Evolutionary conservation across 805 yeast genomes (phyloP), one percentile per base, ranked within the genome.

Genomic region (Debaryomyces hansenii): DNA sequence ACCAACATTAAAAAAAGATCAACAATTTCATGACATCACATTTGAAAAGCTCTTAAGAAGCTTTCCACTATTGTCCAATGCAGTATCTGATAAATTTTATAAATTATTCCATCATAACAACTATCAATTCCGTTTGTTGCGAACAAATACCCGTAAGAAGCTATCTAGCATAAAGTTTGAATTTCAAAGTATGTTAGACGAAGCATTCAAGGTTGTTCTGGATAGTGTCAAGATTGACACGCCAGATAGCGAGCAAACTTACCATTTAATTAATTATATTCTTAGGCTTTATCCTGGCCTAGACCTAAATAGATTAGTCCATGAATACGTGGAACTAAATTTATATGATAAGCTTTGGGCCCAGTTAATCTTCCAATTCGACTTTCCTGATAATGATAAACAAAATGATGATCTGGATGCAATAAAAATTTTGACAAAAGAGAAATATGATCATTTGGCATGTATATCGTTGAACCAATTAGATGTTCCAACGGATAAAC

Each of bases 251-350:
- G 72, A 69, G 41, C 63, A 62, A 28, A 59, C 68, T 2, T 66
- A 61, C 49, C 56, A 60, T 41, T 39, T 70, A 10, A 58, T 72
- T 3, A 59, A 58, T 24, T 57, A 63, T 32, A 60, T 72, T 5
- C 53, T 69, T 3, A 43, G 54, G 4, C 53, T 67, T 10, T 62
- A 70, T 36, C 77, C 79, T 0, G 63, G 58, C 0, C 49, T 75
- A 14, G 80, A 84, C 47, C 64, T 82, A 51, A 79, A 72, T 52
- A 72, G 71, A 47, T 69, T 82, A 38, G 71, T 90, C 1, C 85
- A 83, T 55, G 82, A 81, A 45, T 88, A 88, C 54, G 83, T 88
- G 12, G 97, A 91, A 55, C 55, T 75, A 49, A 82, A 83, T 46
- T 62, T 89, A 28, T 85, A 82, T 55, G 86, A 81, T 51, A 79